Percentiles rank a stretch among this genome's conserved stretches.
Conservation (phyloP, 345 rosid species). For the Populus davidiana region DNA sequence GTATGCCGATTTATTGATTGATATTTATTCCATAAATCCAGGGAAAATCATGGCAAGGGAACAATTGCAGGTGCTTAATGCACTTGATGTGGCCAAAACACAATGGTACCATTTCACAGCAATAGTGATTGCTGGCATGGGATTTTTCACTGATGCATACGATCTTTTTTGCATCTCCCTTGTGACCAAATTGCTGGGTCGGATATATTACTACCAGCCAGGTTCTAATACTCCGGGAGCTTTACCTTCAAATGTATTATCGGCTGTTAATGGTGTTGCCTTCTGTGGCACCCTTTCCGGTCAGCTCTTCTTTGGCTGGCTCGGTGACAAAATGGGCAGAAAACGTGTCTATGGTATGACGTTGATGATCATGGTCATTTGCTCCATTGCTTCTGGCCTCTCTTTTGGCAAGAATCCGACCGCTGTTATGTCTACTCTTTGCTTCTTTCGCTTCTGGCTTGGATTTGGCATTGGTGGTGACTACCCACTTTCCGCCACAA, state of each 20-base stretch:
- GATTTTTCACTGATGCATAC: constrained; percentile 80
- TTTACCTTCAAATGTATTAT: constrained; percentile 49
- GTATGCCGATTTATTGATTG: not conserved
- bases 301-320: constrained; percentile 82
- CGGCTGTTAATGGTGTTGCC: constrained; percentile 77
- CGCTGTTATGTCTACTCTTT: constrained; percentile 55
- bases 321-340: constrained; percentile 78
- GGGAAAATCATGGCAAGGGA: constrained; percentile 40
- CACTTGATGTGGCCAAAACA: constrained; percentile 60
- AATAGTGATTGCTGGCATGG: constrained; percentile 73
- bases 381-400: constrained; percentile 60
- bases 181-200: constrained; percentile 68
- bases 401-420: constrained; percentile 43
- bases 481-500: constrained; percentile 81
- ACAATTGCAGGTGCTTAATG: constrained; percentile 42
- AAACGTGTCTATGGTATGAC: constrained; percentile 67
- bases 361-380: constrained; percentile 55
- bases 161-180: constrained; percentile 76
- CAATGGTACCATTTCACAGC: constrained; percentile 62
- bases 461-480: constrained; percentile 88
- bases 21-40: not conserved
- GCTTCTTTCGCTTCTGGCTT: constrained; percentile 84
- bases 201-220: constrained; percentile 52
- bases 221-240: constrained; percentile 51
- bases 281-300: constrained; percentile 68